These are phyloP conservation scores for Lyophyllum decastes DNA, from an alignment of 768 basidiomycete species.

Conservation along the genomic window DNA sequence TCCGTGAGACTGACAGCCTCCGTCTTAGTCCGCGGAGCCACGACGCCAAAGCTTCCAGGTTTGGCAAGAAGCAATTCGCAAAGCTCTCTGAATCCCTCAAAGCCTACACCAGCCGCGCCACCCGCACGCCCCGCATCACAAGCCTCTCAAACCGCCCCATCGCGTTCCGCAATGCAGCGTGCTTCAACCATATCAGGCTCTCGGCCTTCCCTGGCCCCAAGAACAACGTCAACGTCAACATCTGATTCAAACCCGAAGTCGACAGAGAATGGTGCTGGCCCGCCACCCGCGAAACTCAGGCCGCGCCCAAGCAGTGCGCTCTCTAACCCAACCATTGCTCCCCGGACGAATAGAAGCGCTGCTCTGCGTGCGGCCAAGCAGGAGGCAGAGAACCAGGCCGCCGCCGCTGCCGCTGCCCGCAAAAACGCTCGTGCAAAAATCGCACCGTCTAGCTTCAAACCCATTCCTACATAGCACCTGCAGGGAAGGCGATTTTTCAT, in stretches of 20 bases:
- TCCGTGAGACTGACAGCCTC: not conserved
- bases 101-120: slow-evolving; percentile 14
- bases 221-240: slow-evolving; percentile 5
- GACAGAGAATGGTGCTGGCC: slow-evolving; percentile 1
- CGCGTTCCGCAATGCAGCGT: slow-evolving; percentile 14
- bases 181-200: slow-evolving; percentile 25
- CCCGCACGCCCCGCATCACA: slow-evolving; percentile 23
- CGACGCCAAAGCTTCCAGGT: slow-evolving; percentile 42
- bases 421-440: slow-evolving; percentile 32
- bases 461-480: slow-evolving; percentile 22
- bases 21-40: slow-evolving; percentile 47
- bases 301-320: slow-evolving; percentile 60
- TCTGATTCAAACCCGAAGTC: slow-evolving; percentile 11
- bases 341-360: slow-evolving; percentile 76
- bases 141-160: slow-evolving; percentile 28
- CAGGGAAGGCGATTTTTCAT: not conserved
- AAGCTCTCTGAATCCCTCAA: slow-evolving; percentile 24
- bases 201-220: slow-evolving; percentile 33
- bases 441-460: slow-evolving; percentile 44
- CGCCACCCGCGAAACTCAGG: slow-evolving; percentile 25
- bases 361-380: slow-evolving; percentile 69
- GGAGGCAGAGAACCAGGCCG: slow-evolving; percentile 48
- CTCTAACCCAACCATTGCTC: slow-evolving; percentile 58
- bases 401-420: slow-evolving; percentile 42
- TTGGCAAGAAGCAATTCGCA: slow-evolving; percentile 47